Base-by-base conservation (phyloP, 106 monocot species). In the Ottelia alismoides region DNA sequence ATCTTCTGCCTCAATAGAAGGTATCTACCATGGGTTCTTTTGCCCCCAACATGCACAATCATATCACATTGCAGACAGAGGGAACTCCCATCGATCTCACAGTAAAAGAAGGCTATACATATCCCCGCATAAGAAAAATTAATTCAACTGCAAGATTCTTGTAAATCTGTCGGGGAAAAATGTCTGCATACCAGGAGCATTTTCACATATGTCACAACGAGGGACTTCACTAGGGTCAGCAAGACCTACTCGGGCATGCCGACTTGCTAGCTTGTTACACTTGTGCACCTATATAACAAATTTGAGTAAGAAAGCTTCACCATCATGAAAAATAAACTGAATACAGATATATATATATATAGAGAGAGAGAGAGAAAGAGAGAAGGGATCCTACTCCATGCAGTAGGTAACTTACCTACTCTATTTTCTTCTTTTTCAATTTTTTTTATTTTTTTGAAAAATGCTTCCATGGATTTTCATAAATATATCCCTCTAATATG, bases 1-100 rank as follows among this genome's bases (percentile, higher is more conserved):
- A 92, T 71, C 71, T 72, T 67, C 58, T 92, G 92, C 63, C 92
- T 79, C 56, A 85, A 51, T 11, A 79, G 50, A 30, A 92, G 82
- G 63, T 82, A 92, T 68, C 92, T 78, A 64, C 70, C 67, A 69
- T 92, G 92, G 20, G 82, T 79, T 64, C 77, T 68, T 71, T 92
- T 92, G 18, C 85, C 92, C 29, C 85, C 92, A 48, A 92, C 92
- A 66, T 92, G 92, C 44, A 92, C 92, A 65, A 76, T 71, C 70
- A 82, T 86, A 69, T 92, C 92, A 63, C 92, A 92, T 51, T 82
- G 82, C 73, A 92, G 65, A 66, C 92, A 92, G 24, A 92, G 76
- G 45, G 92, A 92, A 52, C 73, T 85, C 49, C 92, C 92, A 79
- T 92, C 92, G 65, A 92, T 71, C 76, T 76, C 78, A 47, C 85